Evolutionary conservation across 495 filamentous ascomycete species (phyloP).

Genomic region (Penicillium pulvis): DNA sequence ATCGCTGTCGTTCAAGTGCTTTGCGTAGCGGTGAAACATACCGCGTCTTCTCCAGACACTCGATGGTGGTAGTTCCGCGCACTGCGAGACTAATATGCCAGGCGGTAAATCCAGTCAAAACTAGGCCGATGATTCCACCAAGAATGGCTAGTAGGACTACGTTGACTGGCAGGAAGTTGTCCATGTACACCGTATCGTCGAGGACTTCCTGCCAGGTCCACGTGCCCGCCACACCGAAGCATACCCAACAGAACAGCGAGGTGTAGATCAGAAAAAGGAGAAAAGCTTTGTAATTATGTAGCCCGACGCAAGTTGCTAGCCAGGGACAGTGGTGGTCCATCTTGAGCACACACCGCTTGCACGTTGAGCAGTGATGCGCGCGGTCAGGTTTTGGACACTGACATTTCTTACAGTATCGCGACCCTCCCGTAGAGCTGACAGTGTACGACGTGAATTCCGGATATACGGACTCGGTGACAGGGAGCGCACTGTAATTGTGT

Average conservation of each 20-base stretch:
- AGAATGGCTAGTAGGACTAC: constrained; percentile 85
- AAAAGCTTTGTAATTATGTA: constrained; percentile 95
- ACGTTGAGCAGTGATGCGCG: constrained; percentile 93
- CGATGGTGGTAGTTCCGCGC: constrained; percentile 86
- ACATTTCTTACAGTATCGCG: constrained; percentile 96
- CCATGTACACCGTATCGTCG: constrained; percentile 57
- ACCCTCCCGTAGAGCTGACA: constrained; percentile 83
- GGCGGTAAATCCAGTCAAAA: constrained; percentile 82
- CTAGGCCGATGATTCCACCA: constrained; percentile 86
- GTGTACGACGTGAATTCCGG: constrained; percentile 70
- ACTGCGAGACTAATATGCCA: constrained; percentile 89
- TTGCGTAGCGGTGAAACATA: constrained; percentile 80
- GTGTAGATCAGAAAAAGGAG: constrained; percentile 92
- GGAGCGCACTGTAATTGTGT: constrained; percentile 62
- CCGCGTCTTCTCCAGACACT: constrained; percentile 89
- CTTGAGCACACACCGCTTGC: constrained; percentile 89
- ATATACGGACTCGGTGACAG: constrained; percentile 65
- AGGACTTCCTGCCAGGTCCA: constrained; percentile 87
- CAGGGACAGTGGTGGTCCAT: constrained; percentile 99
- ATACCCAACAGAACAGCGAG: constrained; percentile 79
- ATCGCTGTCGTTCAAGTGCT: constrained; percentile 62
- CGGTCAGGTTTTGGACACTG: constrained; percentile 91
- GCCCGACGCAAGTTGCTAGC: constrained; percentile 92
- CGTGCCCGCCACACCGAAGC: constrained; percentile 66
- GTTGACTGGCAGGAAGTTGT: constrained; percentile 83